Conservation (phyloP, 2,329 filamentous ascomycete genomes). For the Fusarium oligoseptatum region DNA sequence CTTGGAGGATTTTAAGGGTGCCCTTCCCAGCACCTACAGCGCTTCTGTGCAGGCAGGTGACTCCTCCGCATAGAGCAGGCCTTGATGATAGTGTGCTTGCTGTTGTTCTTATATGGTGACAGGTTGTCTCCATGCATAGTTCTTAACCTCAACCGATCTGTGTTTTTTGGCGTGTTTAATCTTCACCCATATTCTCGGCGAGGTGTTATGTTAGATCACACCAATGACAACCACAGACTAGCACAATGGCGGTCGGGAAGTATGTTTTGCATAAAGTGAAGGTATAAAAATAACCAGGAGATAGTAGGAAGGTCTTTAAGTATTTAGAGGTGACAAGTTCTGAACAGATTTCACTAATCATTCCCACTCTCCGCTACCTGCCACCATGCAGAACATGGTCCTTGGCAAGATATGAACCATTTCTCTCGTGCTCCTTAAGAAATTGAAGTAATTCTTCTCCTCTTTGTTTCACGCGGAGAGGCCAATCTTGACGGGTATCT, state of each 20-base stretch:
- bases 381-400: background rate
- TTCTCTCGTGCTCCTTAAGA: background rate
- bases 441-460: background rate
- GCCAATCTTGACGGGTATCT: background rate
- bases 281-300: too few species aligned
- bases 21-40: background rate
- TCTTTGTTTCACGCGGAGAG: background rate
- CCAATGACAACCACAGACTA: too few species aligned
- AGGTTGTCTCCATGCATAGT: background rate
- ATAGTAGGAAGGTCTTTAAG: too few species aligned
- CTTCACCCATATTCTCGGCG: background rate
- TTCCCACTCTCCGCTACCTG: background rate
- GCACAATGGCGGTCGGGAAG: too few species aligned
- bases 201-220: too few species aligned
- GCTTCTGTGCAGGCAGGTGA: background rate
- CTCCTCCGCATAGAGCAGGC: too few species aligned
- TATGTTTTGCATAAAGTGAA: too few species aligned
- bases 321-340: too few species aligned
- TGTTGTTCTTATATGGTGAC: background rate
- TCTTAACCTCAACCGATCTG: background rate
- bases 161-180: background rate
- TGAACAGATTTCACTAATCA: background rate
- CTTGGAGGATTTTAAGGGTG: background rate
- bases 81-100: too few species aligned
- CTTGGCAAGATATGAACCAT: background rate